Conservation (phyloP, 805 yeast species). For the Suhomyces vadensis region DNA sequence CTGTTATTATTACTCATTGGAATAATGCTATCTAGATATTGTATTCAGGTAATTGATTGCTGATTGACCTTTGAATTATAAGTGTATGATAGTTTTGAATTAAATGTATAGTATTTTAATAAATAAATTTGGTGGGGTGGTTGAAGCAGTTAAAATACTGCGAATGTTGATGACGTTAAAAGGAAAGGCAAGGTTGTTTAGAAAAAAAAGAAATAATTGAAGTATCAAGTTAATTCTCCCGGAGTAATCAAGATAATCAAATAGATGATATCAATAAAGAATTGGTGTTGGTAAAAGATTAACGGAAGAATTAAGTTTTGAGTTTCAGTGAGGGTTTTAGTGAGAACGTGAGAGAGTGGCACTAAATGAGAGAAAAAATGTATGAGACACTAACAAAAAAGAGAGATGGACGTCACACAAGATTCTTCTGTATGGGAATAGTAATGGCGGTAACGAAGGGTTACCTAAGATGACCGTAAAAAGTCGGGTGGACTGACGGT, state of each 20-base stretch:
- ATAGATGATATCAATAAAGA: slow-evolving; percentile 1
- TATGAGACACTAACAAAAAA: slow-evolving; percentile 3
- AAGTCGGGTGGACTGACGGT: not conserved
- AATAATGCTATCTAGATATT: not conserved
- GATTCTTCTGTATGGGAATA: not conserved
- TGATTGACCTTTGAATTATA: not conserved
- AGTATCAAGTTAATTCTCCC: slow-evolving; percentile 2
- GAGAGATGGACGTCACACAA: slow-evolving; percentile 1
- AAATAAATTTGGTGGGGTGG: slow-evolving; percentile 1
- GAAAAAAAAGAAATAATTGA: slow-evolving; percentile 3
- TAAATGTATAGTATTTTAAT: not conserved
- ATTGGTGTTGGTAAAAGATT: not conserved
- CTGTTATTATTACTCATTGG: slow-evolving; percentile 6
- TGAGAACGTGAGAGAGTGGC: slow-evolving; percentile 2
- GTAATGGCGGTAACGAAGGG: not conserved
- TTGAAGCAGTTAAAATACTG: not conserved
- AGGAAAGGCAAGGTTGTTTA: slow-evolving; percentile 1
- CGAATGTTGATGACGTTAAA: not conserved
- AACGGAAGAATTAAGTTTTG: not conserved
- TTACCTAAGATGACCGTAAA: not conserved
- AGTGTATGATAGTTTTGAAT: not conserved
- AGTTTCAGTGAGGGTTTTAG: slow-evolving; percentile 6
- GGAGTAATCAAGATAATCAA: not conserved
- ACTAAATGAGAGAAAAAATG: not conserved
- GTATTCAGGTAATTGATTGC: not conserved